Base-by-base conservation (phyloP, 129 eudicot genomes). In the Tagetes erecta region DNA sequence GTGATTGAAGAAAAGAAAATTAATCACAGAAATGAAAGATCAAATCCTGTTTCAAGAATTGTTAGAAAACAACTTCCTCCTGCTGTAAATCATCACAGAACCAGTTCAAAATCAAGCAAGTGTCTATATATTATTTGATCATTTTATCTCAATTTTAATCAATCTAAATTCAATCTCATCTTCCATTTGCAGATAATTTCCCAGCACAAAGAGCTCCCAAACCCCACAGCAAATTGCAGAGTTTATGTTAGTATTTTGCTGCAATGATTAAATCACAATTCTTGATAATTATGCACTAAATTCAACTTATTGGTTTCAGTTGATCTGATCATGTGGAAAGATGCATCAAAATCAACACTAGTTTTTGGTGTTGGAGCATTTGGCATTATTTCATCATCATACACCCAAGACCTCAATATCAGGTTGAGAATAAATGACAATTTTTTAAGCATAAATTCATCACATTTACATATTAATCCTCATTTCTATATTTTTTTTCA, bases 321-420 rank as follows among this genome's bases (percentile, higher is more conserved):
- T 78, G 98, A 92, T 76, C 73, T 92, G 53, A 82, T 92, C 20
- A 89, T 92, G 96, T 92, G 98, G 98, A 90, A 68, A 64, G 95
- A 92, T 78, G 87, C 67, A 76, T 87, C 98, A 45, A 92, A 83
- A 83, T 84, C 98, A 64, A 92, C 96, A 79, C 82, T 92, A 46
- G 37, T 87, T 8, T 92, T 92, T 79, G 98, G 98, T 36, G 57
- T 90, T 13, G 98, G 98, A 40, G 80, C 95, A 66, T 92, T 92
- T 84, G 53, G 84, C 27, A 87, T 90, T 67, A 60, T 90, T 60
- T 92, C 98, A 53, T 84, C 92, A 44, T 92, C 98, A 44, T 92
- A 83, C 80, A 86, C 98, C 3, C 81, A 78, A 46, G 96, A 92
- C 82, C 84, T 90, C 65, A 87, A 90, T 74, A 87, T 90, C 88